A percentile compares a stretch with the other conserved stretches of the same genome.
Conservation (phyloP, 2,329 filamentous ascomycete species). For the Cercospora zeina region DNA sequence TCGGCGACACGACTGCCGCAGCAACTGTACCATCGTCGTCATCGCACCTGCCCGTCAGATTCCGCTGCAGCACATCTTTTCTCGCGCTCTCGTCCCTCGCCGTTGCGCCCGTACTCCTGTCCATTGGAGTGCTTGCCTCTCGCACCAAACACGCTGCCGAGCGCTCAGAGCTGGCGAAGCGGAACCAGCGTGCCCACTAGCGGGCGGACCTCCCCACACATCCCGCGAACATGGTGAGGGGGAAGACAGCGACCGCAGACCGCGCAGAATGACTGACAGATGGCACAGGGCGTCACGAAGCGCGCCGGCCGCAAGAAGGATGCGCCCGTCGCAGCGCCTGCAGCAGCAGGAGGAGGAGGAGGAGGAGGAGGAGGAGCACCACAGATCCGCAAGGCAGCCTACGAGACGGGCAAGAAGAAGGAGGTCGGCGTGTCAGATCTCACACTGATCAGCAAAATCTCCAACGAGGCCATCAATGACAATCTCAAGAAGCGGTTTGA, state of each 20-base stretch:
- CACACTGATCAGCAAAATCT: slow-evolving; percentile 96
- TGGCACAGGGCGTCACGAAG: slow-evolving; percentile 55
- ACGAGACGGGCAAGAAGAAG: slow-evolving; percentile 97
- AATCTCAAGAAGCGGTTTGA: slow-evolving; percentile 98
- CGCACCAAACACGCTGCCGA: not conserved
- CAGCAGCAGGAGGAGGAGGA: slow-evolving; percentile 43
- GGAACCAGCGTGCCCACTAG: slow-evolving; percentile 13
- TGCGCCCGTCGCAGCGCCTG: slow-evolving; percentile 44
- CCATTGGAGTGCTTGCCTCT: not conserved
- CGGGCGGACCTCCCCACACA: slow-evolving; percentile 4
- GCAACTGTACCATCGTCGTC: not conserved
- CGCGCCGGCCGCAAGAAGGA: slow-evolving; percentile 61
- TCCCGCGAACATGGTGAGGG: slow-evolving; percentile 13
- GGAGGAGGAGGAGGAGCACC: slow-evolving; percentile 54
- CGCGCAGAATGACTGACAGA: not conserved
- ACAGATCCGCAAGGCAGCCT: slow-evolving; percentile 92
- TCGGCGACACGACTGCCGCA: slow-evolving; percentile 8
- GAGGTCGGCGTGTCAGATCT: slow-evolving; percentile 98
- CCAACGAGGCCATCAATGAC: slow-evolving; percentile 98
- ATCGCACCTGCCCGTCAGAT: slow-evolving; percentile 7
- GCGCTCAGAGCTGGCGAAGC: slow-evolving; percentile 15
- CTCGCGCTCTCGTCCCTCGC: not conserved
- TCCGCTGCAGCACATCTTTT: slow-evolving; percentile 4
- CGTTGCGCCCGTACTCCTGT: slow-evolving; percentile 3
- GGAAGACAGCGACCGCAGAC: not conserved